Evolutionary conservation across 495 filamentous ascomycete genomes (phyloP).

Genomic region (Penicillium silybi): DNA sequence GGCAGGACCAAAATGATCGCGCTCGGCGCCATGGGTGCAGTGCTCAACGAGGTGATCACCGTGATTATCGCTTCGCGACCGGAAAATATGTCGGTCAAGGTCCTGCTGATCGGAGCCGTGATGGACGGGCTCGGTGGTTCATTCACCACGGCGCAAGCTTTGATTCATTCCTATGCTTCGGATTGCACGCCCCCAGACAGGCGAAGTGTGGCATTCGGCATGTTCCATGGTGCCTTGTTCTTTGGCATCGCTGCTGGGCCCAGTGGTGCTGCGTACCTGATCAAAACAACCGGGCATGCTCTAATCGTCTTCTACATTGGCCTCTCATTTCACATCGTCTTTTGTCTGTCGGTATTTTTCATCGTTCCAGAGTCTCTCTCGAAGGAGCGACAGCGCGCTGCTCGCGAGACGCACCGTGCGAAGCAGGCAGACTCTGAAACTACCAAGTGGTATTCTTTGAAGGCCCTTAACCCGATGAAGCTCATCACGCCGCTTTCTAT

Average conservation of each 20-base stretch:
- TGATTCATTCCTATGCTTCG: slow-evolving; percentile 78
- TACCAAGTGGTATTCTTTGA: slow-evolving; percentile 15
- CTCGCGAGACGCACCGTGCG: slow-evolving; percentile 59
- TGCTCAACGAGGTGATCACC: slow-evolving; percentile 68
- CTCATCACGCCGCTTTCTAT: slow-evolving; percentile 73
- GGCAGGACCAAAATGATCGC: slow-evolving; percentile 72
- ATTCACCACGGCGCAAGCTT: slow-evolving; percentile 75
- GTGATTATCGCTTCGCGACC: slow-evolving; percentile 72
- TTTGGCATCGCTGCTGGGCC: slow-evolving; percentile 82
- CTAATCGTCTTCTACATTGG: slow-evolving; percentile 76
- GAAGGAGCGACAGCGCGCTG: slow-evolving; percentile 58
- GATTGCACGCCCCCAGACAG: slow-evolving; percentile 79
- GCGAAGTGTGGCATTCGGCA: slow-evolving; percentile 82
- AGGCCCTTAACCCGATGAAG: slow-evolving; percentile 48
- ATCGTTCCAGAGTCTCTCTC: slow-evolving; percentile 80
- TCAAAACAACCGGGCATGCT: slow-evolving; percentile 63
- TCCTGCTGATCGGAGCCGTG: slow-evolving; percentile 68
- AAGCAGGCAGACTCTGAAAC: slow-evolving; percentile 13
- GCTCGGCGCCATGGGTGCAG: slow-evolving; percentile 60
- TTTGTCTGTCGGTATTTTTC: slow-evolving; percentile 63
- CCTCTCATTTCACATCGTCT: slow-evolving; percentile 64
- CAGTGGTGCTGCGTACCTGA: slow-evolving; percentile 69
- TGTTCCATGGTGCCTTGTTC: slow-evolving; percentile 85
- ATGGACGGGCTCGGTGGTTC: slow-evolving; percentile 83
- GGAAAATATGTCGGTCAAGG: slow-evolving; percentile 63